phyloP scores from a whole-genome alignment of 2,329 filamentous ascomycete species.

The Fusarium annulatum region DNA sequence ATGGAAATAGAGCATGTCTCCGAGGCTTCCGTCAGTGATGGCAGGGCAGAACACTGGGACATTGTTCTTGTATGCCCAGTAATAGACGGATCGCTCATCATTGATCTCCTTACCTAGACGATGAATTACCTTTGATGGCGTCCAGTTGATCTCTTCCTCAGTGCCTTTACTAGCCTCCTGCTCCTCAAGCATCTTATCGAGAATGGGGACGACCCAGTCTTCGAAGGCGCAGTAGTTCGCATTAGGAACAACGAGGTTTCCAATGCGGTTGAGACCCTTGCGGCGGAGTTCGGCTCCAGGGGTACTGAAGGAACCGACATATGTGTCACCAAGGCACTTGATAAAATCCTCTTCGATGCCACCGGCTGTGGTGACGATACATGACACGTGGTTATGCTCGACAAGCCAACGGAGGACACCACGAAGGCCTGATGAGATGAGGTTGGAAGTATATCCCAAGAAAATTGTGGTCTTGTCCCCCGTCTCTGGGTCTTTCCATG shows the following conservation, averaged over 20 bases:
- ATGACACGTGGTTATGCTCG: slow-evolving; percentile 90
- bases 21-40: slow-evolving; percentile 91
- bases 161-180: slow-evolving; percentile 82
- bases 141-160: slow-evolving; percentile 84
- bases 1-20: slow-evolving; percentile 99
- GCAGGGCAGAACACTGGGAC: slow-evolving; percentile 98
- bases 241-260: slow-evolving; percentile 95
- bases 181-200: slow-evolving; percentile 94
- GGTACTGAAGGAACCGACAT: slow-evolving; percentile 86
- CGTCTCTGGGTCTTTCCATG: slow-evolving; percentile 84
- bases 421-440: slow-evolving; percentile 94
- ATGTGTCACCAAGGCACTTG: slow-evolving; percentile 95
- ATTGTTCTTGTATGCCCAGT: slow-evolving; percentile 97
- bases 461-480: slow-evolving; percentile 90
- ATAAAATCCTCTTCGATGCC: slow-evolving; percentile 98
- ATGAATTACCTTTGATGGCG: slow-evolving; percentile 90
- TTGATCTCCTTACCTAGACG: slow-evolving; percentile 94
- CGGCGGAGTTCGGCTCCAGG: slow-evolving; percentile 80
- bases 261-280: slow-evolving; percentile 93
- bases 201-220: slow-evolving; percentile 95
- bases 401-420: slow-evolving; percentile 93
- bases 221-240: slow-evolving; percentile 96
- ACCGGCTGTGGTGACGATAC: slow-evolving; percentile 94
- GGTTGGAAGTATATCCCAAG: slow-evolving; percentile 95
- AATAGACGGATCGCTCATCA: slow-evolving; percentile 89